Evolutionary conservation across 768 basidiomycete species (phyloP), one percentile per base, ranked within the genome.

Genomic region (Antrodiella citrinella): DNA sequence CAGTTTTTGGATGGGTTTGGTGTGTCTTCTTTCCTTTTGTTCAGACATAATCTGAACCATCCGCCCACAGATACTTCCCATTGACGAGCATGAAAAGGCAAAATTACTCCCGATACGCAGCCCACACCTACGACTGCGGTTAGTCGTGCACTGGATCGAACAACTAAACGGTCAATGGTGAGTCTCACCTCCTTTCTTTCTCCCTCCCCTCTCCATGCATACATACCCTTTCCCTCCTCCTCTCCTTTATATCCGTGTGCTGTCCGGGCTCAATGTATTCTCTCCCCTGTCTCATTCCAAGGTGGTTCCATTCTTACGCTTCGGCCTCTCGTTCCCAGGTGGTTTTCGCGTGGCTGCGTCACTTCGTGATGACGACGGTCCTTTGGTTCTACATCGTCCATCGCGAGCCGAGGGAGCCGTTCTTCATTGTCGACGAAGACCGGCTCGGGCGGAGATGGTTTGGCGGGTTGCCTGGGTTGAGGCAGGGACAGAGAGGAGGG

Each of bases 101-200:
- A 86, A 92, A 59, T 75, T 98, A 7, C 72, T 94, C 10, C 88
- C 91, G 0, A 83, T 94, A 47, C 78, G 82, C 52, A 87, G 81
- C 48, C 75, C 88, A 0, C 76, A 86, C 22, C 71, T 96, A 54
- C 75, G 95, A 25, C 69, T 98, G 48, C 73, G 86, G 50, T 73
- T 98, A 58, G 85, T 96, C 51, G 88, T 89, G 22, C 87, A 91
- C 60, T 98, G 95, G 95, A 94, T 97, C 59, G 91, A 96, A 69
- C 77, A 80, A 60, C 67, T 88, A 50, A 71, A 76, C 47, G 71
- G 72, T 48, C 72, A 76, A 45, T 82, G 80, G 80, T 81, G 62
- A 55, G 66, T 65, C 35, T 22, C 46, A 18, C 41, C 39, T 39
- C 10, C 21, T 43, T 51, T 35, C 24, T 43, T 4, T 38, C 30